Percentiles rank a stretch among this genome's conserved stretches.
These are phyloP conservation scores for Dactylellina parvicollis DNA, from an alignment of 2,329 filamentous ascomycete species.

Conservation along the genomic window DNA sequence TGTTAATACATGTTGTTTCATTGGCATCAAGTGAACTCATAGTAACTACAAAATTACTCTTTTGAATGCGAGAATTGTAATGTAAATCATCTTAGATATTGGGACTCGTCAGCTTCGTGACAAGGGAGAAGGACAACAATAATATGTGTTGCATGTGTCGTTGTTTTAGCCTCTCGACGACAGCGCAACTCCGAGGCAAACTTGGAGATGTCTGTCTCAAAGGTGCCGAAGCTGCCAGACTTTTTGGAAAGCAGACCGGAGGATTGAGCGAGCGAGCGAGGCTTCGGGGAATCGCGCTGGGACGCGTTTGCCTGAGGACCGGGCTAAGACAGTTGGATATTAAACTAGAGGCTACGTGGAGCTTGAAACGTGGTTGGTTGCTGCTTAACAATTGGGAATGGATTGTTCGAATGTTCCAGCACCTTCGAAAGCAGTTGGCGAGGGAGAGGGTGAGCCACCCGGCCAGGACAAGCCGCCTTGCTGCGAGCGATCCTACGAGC, in stretches of 20 bases:
- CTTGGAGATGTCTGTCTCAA: not conserved
- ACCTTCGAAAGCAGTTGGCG: constrained; percentile 29
- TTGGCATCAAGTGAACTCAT: too few species aligned
- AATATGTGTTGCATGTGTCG: constrained; percentile 16
- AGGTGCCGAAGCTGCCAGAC: not conserved
- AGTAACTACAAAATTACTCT: too few species aligned
- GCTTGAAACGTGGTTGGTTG: not conserved
- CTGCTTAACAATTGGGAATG: constrained; percentile 20
- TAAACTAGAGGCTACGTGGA: constrained; percentile 46
- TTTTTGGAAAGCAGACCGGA: not conserved
- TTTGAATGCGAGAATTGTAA: too few species aligned
- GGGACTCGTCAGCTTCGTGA: too few species aligned
- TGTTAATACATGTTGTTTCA: too few species aligned
- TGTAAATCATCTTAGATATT: too few species aligned
- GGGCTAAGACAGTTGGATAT: not conserved
- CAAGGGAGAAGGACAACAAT: too few species aligned
- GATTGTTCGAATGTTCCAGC: constrained; percentile 34
- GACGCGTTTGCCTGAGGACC: constrained; percentile 9
- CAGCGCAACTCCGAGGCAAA: not conserved
- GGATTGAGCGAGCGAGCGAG: not conserved
- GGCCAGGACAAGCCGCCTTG: not conserved
- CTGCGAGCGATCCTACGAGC: too few species aligned
- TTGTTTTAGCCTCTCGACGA: constrained; percentile 1
- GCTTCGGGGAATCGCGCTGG: not conserved
- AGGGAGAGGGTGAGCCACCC: constrained; percentile 3